Evolutionary conservation across 169 alveolate genomes (phyloP), one percentile per base, ranked within the genome.

Genomic region (Eimeria falciformis): DNA sequence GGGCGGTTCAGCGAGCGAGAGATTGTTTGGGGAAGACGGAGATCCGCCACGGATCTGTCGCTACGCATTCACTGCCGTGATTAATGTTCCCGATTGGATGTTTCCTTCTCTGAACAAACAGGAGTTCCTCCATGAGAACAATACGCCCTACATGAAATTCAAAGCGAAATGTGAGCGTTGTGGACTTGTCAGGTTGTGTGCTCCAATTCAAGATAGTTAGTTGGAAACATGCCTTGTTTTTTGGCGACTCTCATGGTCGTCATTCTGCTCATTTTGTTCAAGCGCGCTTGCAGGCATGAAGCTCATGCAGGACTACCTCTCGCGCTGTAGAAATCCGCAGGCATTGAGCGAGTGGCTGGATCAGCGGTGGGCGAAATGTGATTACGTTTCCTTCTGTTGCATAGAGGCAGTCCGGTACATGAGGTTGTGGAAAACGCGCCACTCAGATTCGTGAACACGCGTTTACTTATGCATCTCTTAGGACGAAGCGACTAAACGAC

Each of bases 61-160:
- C 68, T 96, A 95, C 91, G 97, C 97, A 23, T 92, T 96, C 21
- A 97, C 98, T 18, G 98, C 97, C 23, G 94, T 96, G 81, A 95
- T 96, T 9, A 96, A 95, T 85, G 98, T 97, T 17, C 98, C 98
- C 1, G 95, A 96, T 83, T 97, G 98, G 98, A 96, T 97, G 66
- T 85, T 95, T 18, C 98, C 98, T 18, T 94, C 98, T 29, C 94
- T 96, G 56, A 97, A 95, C 62, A 97, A 97, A 94, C 98, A 97
- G 82, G 98, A 97, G 85, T 97, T 97, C 81, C 93, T 96, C 0
- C 97, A 96, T 55, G 98, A 97, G 90, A 95, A 95, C 95, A 97
- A 97, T 94, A 87, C 86, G 90, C 97, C 97, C 43, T 97, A 95
- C 92, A 92, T 96, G 55, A 95, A 95, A 56, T 97, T 97, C 94